Base-by-base conservation (phyloP, 2,329 filamentous ascomycete genomes). In the Claviceps sp. region DNA sequence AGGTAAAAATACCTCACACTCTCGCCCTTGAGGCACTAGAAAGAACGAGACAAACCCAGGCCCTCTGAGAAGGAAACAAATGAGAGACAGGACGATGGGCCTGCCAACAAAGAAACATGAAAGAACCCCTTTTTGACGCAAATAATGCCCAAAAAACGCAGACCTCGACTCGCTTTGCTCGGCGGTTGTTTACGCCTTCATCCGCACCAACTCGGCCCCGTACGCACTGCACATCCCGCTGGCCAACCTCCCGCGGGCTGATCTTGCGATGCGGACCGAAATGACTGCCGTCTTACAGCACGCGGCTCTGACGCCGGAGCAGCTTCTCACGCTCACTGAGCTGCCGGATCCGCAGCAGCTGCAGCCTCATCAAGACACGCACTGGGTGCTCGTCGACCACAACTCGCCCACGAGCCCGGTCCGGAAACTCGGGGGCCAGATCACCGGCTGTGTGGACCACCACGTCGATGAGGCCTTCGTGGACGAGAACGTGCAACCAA, bases 101-200 rank as follows among this genome's bases (percentile, higher is more conserved):
- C 22, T 24, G 20, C 4, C 4, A 11, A 30, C 8, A 34, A 4
- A 14, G 13, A n/a, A 40, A 16, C 7, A 38, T 11, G 9, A 48
- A 26, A 38, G 14, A 30, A 9, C 11, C 14, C 0, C 20, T 16
- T 42, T 42, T 37, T 43, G 14, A 22, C 26, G 9, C 30, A 11
- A 34, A 11, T 24, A 14, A 43, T 22, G 22, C 11, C 13, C 16
- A 30, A 30, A 11, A 6, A 5, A 22, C 20, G 22, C n/a, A 86
- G 87, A 93, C 59, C 81, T 93, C 51, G 87, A 93, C 68, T 90
- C 86, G 1, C 77, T 93, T 58, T 86, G 84, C 65, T 84, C 81
- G 30, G 79, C 86, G 26, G 68, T 93, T 18, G 67, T 90, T 26
- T 80, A 85, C 54, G 85, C 87, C 52, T 93, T 90, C 66, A 71